A percentile compares a stretch with the other conserved stretches of the same genome.
Evolutionary conservation across 768 basidiomycete species (phyloP).

Genomic region (Tubosaeta sp.): DNA sequence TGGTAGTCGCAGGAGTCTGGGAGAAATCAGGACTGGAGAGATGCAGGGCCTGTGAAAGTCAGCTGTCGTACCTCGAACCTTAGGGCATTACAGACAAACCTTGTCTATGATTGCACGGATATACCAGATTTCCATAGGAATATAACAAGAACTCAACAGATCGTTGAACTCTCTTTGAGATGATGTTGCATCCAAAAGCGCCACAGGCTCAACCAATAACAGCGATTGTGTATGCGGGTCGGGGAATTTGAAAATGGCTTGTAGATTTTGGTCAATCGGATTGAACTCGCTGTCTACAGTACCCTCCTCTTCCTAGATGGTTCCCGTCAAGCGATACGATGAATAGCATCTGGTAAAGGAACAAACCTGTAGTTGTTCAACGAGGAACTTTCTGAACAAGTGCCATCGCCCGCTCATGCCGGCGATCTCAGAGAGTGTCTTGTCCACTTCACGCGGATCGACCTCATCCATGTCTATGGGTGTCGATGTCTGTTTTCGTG

Average conservation of each 20-base stretch:
- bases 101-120: slow-evolving; percentile 82
- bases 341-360: not conserved
- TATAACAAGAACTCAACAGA: slow-evolving; percentile 70
- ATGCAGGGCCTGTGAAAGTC: slow-evolving; percentile 67
- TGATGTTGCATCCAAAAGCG: slow-evolving; percentile 43
- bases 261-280: slow-evolving; percentile 4
- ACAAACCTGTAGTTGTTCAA: slow-evolving; percentile 64
- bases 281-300: slow-evolving; percentile 1
- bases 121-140: slow-evolving; percentile 92
- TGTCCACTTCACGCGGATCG: slow-evolving; percentile 91
- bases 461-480: slow-evolving; percentile 48
- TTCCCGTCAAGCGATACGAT: not conserved
- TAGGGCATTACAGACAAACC: slow-evolving; percentile 37
- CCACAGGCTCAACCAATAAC: slow-evolving; percentile 8
- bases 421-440: slow-evolving; percentile 79
- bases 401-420: slow-evolving; percentile 92
- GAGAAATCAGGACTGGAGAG: slow-evolving; percentile 72
- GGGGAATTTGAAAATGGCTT: not conserved
- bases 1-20: slow-evolving; percentile 60
- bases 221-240: not conserved
- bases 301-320: slow-evolving; percentile 16
- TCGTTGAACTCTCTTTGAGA: slow-evolving; percentile 61
- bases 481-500: slow-evolving; percentile 31
- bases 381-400: slow-evolving; percentile 83
- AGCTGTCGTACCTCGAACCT: not conserved